Evolutionary conservation across 768 basidiomycete genomes (phyloP).

Genomic region (Suillus brevipes): DNA sequence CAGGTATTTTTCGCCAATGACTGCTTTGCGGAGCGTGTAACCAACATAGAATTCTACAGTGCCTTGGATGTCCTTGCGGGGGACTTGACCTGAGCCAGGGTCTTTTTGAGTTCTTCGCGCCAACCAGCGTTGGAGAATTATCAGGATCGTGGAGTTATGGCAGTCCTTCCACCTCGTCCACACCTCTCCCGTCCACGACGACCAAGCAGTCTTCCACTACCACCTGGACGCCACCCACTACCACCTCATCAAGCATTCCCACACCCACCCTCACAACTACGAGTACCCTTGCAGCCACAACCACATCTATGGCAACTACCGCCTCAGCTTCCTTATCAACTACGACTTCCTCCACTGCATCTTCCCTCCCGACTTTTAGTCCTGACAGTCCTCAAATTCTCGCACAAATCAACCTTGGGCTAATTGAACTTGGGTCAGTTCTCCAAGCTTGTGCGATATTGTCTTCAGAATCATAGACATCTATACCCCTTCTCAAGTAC

Average conservation of each 20-base stretch:
- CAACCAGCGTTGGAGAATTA: constrained; percentile 35
- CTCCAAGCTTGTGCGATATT: constrained; percentile 16
- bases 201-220: constrained; percentile 22
- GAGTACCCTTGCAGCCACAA: constrained; percentile 17
- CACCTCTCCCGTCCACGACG: constrained; percentile 16
- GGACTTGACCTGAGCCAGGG: constrained; percentile 48
- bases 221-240: constrained; percentile 19
- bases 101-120: constrained; percentile 46
- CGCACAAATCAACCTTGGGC: constrained; percentile 23
- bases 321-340: background rate
- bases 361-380: constrained; percentile 18
- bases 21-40: background rate
- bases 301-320: constrained; percentile 14
- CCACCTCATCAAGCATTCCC: constrained; percentile 4
- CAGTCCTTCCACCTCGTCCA: constrained; percentile 19
- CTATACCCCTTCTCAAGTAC: background rate
- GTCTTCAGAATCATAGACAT: background rate
- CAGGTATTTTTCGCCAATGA: constrained; percentile 29
- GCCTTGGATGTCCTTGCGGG: constrained; percentile 37
- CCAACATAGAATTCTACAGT: constrained; percentile 28
- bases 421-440: constrained; percentile 26
- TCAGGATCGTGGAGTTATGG: constrained; percentile 42
- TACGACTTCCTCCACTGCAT: constrained; percentile 11
- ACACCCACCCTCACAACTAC: constrained; percentile 2
- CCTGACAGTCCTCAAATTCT: constrained; percentile 24